Evolutionary conservation across 1,284 basidiomycete genomes (phyloP).

Genomic region (Melampsora larici-populina): DNA sequence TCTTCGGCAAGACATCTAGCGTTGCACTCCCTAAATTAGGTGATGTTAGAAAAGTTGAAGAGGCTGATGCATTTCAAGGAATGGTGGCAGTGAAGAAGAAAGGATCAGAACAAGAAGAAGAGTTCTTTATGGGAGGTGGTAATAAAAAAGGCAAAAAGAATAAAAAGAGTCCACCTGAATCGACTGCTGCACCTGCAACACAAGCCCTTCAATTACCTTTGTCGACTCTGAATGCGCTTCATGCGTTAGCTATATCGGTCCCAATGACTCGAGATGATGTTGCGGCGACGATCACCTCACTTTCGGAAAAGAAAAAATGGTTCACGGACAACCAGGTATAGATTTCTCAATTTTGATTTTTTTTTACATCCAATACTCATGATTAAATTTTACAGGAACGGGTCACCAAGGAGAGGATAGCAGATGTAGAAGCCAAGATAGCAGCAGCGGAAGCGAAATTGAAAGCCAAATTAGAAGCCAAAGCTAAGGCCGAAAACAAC

Average conservation of each 20-base stretch:
- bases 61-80: slow-evolving; percentile 63
- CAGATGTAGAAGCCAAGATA: slow-evolving; percentile 58
- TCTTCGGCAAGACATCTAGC: slow-evolving; percentile 53
- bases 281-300: slow-evolving; percentile 77
- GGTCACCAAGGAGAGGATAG: slow-evolving; percentile 55
- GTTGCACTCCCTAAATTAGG: slow-evolving; percentile 53
- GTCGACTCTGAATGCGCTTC: slow-evolving; percentile 77
- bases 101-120: slow-evolving; percentile 74
- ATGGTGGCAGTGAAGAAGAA: slow-evolving; percentile 77
- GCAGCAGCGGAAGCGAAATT: slow-evolving; percentile 47
- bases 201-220: slow-evolving; percentile 72
- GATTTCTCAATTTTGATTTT: slow-evolving; percentile 56
- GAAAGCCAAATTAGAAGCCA: slow-evolving; percentile 58
- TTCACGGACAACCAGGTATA: slow-evolving; percentile 66
- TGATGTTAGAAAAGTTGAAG: slow-evolving; percentile 79
- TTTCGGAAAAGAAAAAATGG: slow-evolving; percentile 93
- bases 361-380: slow-evolving; percentile 57
- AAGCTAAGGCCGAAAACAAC: slow-evolving; percentile 74
- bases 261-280: slow-evolving; percentile 76
- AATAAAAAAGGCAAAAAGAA: slow-evolving; percentile 68
- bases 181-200: slow-evolving; percentile 47
- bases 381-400: slow-evolving; percentile 19
- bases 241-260: slow-evolving; percentile 83
- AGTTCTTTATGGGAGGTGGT: slow-evolving; percentile 74
- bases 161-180: slow-evolving; percentile 61